phyloP scores from a whole-genome alignment of 352 stramenopile genomes.

The Elongisporangium undulatum region DNA sequence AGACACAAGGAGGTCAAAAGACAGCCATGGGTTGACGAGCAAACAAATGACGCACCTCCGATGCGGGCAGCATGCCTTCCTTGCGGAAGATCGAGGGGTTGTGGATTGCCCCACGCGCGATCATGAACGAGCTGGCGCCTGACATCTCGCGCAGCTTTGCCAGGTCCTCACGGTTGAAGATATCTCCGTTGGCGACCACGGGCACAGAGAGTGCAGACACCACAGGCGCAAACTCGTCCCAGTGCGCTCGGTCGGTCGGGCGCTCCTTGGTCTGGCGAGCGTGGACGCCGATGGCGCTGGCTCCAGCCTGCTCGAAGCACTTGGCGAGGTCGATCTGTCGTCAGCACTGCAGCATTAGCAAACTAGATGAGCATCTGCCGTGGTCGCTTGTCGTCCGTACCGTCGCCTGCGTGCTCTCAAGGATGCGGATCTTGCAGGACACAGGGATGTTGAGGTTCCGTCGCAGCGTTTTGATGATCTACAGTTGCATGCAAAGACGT shows the following conservation, averaged over 20 bases:
- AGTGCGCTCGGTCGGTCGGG: slow-evolving; percentile 62
- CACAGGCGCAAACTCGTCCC: slow-evolving; percentile 61
- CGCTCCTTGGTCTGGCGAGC: slow-evolving; percentile 61
- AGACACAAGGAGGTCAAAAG: not conserved
- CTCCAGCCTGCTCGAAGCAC: slow-evolving; percentile 58
- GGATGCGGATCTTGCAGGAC: slow-evolving; percentile 86
- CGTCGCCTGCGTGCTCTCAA: slow-evolving; percentile 58
- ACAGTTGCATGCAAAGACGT: not conserved
- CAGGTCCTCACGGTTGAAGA: slow-evolving; percentile 77
- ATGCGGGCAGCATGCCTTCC: slow-evolving; percentile 53
- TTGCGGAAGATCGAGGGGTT: slow-evolving; percentile 84
- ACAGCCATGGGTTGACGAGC: not conserved
- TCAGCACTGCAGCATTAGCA: slow-evolving; percentile 1
- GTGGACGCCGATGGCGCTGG: slow-evolving; percentile 68
- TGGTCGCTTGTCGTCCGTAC: slow-evolving; percentile 17
- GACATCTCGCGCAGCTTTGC: slow-evolving; percentile 51
- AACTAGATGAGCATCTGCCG: not conserved
- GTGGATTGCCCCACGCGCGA: slow-evolving; percentile 73
- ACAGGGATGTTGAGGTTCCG: slow-evolving; percentile 80
- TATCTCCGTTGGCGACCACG: slow-evolving; percentile 87
- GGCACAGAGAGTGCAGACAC: slow-evolving; percentile 72
- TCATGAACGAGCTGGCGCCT: slow-evolving; percentile 70
- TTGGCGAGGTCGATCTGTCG: slow-evolving; percentile 61
- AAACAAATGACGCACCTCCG: slow-evolving; percentile 25
- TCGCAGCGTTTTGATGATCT: slow-evolving; percentile 82